Percentiles rank a stretch among this genome's conserved stretches.
Evolutionary conservation across 495 filamentous ascomycete genomes (phyloP).

Genomic region (Tuber brumale): DNA sequence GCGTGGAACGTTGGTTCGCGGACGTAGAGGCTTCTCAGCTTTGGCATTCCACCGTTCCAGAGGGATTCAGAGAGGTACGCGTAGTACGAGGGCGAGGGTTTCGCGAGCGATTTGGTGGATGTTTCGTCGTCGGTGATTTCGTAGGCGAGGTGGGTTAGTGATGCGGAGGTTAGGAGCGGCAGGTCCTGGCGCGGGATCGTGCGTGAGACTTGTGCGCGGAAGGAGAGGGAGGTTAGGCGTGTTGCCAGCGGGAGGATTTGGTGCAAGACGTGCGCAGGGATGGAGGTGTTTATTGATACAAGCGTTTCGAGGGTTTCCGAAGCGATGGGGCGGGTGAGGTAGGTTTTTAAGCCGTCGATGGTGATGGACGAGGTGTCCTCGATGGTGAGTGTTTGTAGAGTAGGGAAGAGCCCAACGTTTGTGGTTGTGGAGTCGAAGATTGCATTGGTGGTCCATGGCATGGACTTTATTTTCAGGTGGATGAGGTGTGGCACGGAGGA

Average conservation of each 20-base stretch:
- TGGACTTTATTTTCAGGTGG: conserved; percentile 63
- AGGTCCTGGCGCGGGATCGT: conserved; percentile 47
- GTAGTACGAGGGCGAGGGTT: conserved; percentile 67
- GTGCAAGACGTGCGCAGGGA: conserved; percentile 47
- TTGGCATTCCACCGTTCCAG: conserved; percentile 64
- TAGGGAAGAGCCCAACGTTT: conserved; percentile 59
- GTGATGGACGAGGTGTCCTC: conserved; percentile 55
- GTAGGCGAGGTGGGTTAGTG: conserved; percentile 65
- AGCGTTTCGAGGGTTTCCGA: conserved; percentile 40
- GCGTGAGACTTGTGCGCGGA: conserved; percentile 43
- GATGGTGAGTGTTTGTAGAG: conserved; percentile 59
- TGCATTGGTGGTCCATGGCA: conserved; percentile 65
- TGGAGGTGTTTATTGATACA: conserved; percentile 57
- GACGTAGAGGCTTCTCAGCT: conserved; percentile 71
- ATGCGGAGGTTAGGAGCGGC: conserved; percentile 59
- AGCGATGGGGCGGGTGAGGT: conserved; percentile 52
- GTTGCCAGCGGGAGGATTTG: conserved; percentile 42
- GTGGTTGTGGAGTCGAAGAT: conserved; percentile 60
- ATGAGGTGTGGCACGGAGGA: conserved; percentile 58
- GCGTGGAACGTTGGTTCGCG: conserved; percentile 76
- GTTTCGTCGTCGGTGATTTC: conserved; percentile 65
- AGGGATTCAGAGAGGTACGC: conserved; percentile 76
- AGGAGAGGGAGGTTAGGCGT: conserved; percentile 37
- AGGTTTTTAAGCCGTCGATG: conserved; percentile 59
- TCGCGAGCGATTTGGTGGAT: conserved; percentile 52